Evolutionary conservation across 1,284 basidiomycete genomes (phyloP), one percentile per base, ranked within the genome.

Genomic region (Rhodotorula sp.): DNA sequence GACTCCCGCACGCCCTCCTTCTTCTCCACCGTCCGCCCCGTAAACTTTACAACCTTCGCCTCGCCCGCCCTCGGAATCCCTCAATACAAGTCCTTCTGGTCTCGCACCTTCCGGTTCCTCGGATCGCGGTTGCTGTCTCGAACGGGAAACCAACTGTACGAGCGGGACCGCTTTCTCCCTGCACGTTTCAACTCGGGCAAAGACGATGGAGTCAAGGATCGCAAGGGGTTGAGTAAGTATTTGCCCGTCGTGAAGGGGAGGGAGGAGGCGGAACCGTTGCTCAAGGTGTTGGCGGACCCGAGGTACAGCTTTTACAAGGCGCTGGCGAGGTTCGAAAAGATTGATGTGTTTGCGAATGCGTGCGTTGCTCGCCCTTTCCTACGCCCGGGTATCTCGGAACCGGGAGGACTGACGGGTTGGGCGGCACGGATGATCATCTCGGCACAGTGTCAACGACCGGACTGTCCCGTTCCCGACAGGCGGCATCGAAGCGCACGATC

Each of bases 271-370:
- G 83, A 88, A 62, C 86, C 91, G 4, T 79, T 95, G 9, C 79
- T 94, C 29, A 87, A 91, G 68, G 86, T 93, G 68, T 90, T 95
- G 88, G 89, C 90, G 3, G 91, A 94, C 81, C 89, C 90, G 73
- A 83, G 90, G 32, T 85, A 85, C 24, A 82, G 90, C 46, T 97
- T 97, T 79, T 88, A 89, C 77, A 86, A 90, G 73, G 90, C 88
- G 4, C 83, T 97, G 48, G 71, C 83, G 0, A 81, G 82, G 44
- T 97, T 97, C 79, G 80, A 85, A 34, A 83, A 87, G 49, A 83
- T 93, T 54, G 83, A 87, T 66, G 86, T 97, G 68, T 96, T 92
- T 76, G 93, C 91, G 15, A 95, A 94, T 80, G 86, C 88, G 59
- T 66, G 36, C 39, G 68, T 44, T 1, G 1, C 47, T n/a, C 29